phyloP scores from a whole-genome alignment of 2,329 filamentous ascomycete species.

The Chrysoporthe austroafricana region DNA sequence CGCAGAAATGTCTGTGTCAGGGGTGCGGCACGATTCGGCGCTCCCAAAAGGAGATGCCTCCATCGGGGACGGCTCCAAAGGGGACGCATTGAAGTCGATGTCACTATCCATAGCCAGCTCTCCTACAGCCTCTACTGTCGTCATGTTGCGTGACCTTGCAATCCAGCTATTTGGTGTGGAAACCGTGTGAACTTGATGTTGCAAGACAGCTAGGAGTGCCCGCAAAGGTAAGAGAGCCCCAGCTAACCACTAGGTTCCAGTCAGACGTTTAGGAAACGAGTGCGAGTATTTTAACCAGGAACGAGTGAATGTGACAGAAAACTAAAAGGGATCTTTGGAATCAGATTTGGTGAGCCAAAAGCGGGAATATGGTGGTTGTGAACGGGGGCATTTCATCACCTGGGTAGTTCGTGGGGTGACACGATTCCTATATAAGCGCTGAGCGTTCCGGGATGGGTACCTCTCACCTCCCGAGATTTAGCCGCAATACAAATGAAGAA shows the following conservation, averaged over 20 bases:
- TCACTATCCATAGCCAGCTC: slow-evolving; percentile 38
- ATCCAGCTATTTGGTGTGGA: background rate
- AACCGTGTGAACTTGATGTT: too few species aligned
- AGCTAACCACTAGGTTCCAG: background rate
- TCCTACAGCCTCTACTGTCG: slow-evolving; percentile 34
- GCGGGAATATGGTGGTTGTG: background rate
- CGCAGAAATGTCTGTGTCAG: slow-evolving; percentile 54
- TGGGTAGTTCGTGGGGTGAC: slow-evolving; percentile 25
- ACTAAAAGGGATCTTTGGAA: background rate
- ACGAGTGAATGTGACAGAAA: slow-evolving; percentile 12
- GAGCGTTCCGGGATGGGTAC: slow-evolving; percentile 26
- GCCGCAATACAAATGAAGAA: slow-evolving; percentile 34
- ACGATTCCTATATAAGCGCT: slow-evolving; percentile 30
- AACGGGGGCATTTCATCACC: slow-evolving; percentile 11
- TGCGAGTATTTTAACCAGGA: background rate
- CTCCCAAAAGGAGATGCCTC: slow-evolving; percentile 41
- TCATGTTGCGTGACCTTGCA: slow-evolving; percentile 28
- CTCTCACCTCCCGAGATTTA: slow-evolving; percentile 35
- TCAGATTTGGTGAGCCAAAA: slow-evolving; percentile 3
- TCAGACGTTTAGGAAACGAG: background rate
- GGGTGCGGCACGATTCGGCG: slow-evolving; percentile 47
- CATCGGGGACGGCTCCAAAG: slow-evolving; percentile 32
- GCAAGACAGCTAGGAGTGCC: background rate
- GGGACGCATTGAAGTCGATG: slow-evolving; percentile 42
- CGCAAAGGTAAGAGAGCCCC: background rate